Conservation (phyloP, 2,329 filamentous ascomycete genomes). For the Trichoderma gracile region DNA sequence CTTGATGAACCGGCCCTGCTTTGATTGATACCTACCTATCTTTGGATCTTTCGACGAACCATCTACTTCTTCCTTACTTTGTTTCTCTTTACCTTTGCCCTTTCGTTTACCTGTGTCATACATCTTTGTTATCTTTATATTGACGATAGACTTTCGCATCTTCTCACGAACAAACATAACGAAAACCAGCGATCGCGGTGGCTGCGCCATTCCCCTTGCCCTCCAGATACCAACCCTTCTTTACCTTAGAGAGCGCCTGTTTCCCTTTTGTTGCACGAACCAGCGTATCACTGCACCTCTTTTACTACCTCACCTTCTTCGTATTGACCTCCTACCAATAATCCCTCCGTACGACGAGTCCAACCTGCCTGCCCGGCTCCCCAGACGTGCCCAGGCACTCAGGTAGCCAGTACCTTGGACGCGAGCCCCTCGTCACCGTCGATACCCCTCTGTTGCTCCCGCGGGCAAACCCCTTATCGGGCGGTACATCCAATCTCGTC, state of each 20-base stretch:
- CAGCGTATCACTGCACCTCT: slow-evolving; percentile 19
- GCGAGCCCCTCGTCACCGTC: slow-evolving; percentile 26
- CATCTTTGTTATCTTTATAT: slow-evolving; percentile 15
- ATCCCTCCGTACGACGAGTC: slow-evolving; percentile 8
- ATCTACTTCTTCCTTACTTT: slow-evolving; percentile 2
- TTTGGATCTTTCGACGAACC: background rate
- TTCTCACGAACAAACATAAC: slow-evolving; percentile 24
- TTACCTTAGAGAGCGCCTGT: slow-evolving; percentile 10
- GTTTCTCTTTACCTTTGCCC: slow-evolving; percentile 13
- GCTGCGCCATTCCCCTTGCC: slow-evolving; percentile 15
- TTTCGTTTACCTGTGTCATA: background rate
- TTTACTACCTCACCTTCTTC: background rate
- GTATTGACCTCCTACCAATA: slow-evolving; percentile 4
- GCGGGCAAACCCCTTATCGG: slow-evolving; percentile 24
- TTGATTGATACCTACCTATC: slow-evolving; percentile 17
- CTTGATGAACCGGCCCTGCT: slow-evolving; percentile 17
- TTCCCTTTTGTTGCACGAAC: slow-evolving; percentile 20
- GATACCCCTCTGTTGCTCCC: slow-evolving; percentile 24
- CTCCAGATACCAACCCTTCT: slow-evolving; percentile 8
- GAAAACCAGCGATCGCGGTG: background rate
- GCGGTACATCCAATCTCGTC: slow-evolving; percentile 25
- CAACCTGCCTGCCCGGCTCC: background rate
- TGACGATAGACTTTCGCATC: slow-evolving; percentile 21
- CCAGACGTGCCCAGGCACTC: background rate
- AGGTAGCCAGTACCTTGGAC: slow-evolving; percentile 8